Evolutionary conservation across 2,329 filamentous ascomycete species (phyloP).

Genomic region (Monosporascus cannonballus): DNA sequence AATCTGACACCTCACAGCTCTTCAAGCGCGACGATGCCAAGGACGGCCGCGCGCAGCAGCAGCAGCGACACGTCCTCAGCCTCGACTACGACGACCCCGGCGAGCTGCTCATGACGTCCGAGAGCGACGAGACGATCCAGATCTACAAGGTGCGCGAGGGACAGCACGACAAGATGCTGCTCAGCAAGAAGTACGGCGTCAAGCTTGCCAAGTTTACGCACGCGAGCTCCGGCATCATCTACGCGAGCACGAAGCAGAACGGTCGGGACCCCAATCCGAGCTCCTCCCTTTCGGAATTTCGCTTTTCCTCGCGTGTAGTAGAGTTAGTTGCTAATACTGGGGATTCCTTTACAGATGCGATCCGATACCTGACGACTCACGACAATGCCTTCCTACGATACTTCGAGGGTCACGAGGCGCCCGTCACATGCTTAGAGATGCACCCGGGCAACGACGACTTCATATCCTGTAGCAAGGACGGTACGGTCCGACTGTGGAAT

Average conservation of each 20-base stretch:
- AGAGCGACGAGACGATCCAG: conserved; percentile 91
- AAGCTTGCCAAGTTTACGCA: conserved; percentile 94
- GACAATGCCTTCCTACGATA: conserved; percentile 97
- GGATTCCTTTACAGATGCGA: conserved; percentile 56
- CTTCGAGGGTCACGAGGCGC: conserved; percentile 81
- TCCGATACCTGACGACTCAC: conserved; percentile 81
- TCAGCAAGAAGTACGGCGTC: conserved; percentile 95
- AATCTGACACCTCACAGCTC: conserved; percentile 35
- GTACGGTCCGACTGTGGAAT: conserved; percentile 90
- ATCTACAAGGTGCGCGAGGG: conserved; percentile 93
- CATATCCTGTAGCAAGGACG: conserved; percentile 84
- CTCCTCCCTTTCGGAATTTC: neutral
- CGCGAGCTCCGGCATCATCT: conserved; percentile 83
- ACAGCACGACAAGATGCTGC: conserved; percentile 78
- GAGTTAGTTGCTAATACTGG: neutral
- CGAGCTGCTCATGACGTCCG: conserved; percentile 83
- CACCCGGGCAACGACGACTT: conserved; percentile 87
- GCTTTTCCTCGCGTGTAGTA: neutral
- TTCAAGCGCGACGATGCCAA: conserved; percentile 54
- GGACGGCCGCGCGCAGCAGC: conserved; percentile 47
- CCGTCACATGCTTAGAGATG: conserved; percentile 77
- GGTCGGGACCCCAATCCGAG: conserved; percentile 38
- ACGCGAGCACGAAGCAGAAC: conserved; percentile 93
- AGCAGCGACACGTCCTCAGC: conserved; percentile 69
- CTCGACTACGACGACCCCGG: conserved; percentile 96